These are phyloP conservation scores for Pseudogymnoascus sp. DNA, from an alignment of 2,329 filamentous ascomycete species.

Conservation along the genomic window DNA sequence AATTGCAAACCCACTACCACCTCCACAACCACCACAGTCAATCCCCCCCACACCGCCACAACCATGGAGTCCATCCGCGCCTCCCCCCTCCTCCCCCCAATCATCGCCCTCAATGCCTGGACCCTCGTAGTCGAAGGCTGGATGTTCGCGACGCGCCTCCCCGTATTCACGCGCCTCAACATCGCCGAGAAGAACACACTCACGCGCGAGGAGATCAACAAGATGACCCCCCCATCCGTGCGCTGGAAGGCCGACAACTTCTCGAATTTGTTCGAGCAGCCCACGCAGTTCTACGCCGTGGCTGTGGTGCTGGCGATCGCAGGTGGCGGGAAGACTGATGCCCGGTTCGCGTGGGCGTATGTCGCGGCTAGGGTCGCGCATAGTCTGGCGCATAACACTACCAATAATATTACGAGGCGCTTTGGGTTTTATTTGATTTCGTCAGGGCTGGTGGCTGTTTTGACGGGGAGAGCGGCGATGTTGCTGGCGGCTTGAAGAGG, in stretches of 20 bases:
- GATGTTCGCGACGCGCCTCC: constrained; percentile 37
- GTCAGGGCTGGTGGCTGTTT: constrained; percentile 27
- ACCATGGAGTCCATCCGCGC: constrained; percentile 1
- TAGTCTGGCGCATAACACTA: constrained; percentile 35
- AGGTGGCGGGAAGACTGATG: constrained; percentile 24
- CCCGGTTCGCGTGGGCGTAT: constrained; percentile 38
- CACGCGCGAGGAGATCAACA: constrained; percentile 27
- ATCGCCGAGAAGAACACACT: constrained; percentile 20
- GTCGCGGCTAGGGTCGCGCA: constrained; percentile 37
- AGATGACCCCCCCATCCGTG: constrained; percentile 25
- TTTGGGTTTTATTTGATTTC: constrained; percentile 33
- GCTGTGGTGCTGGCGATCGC: constrained; percentile 32
- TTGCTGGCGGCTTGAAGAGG: constrained; percentile 4
- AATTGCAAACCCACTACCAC: not conserved
- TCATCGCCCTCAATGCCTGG: constrained; percentile 35
- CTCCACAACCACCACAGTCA: not conserved
- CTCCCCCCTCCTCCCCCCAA: constrained; percentile 24
- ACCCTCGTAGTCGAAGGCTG: constrained; percentile 37
- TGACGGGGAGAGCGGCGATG: constrained; percentile 28
- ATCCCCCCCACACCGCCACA: not conserved
- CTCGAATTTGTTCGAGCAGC: constrained; percentile 40
- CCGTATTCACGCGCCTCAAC: constrained; percentile 32
- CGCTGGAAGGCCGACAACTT: constrained; percentile 39
- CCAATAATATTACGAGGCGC: constrained; percentile 33
- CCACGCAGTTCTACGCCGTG: constrained; percentile 40